Conservation (phyloP, 352 stramenopile species). For the Pythium brachiatum region DNA sequence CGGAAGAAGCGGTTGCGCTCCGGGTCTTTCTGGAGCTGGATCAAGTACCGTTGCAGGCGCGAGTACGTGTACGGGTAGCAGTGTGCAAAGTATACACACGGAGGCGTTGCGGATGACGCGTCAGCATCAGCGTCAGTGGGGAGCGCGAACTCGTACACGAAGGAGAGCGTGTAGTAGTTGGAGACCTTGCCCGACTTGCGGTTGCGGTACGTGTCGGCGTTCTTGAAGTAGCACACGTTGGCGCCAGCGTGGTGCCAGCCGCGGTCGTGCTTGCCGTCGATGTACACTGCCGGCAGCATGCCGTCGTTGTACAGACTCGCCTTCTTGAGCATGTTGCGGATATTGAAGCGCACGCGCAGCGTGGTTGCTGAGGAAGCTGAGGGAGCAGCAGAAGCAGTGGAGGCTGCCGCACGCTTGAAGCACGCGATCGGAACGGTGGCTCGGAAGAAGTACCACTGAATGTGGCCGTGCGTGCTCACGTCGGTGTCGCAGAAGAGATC, state of each 20-base stretch:
- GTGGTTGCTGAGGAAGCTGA: background rate
- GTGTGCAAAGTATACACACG: constrained; percentile 74
- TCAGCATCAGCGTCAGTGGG: constrained; percentile 14
- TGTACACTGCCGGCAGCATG: constrained; percentile 80
- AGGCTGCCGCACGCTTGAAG: constrained; percentile 7
- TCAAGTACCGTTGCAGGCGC: constrained; percentile 52
- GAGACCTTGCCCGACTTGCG: constrained; percentile 41
- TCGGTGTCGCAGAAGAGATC: constrained; percentile 75
- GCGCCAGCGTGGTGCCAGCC: constrained; percentile 68
- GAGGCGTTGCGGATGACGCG: background rate
- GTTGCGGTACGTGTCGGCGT: constrained; percentile 63
- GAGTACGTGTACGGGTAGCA: constrained; percentile 88
- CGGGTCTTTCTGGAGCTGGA: constrained; percentile 53
- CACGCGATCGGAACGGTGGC: constrained; percentile 26
- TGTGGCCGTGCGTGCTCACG: constrained; percentile 68
- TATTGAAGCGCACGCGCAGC: constrained; percentile 69
- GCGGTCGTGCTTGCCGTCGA: constrained; percentile 25
- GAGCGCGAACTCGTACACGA: constrained; percentile 61
- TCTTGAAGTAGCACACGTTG: constrained; percentile 87
- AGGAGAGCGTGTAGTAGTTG: constrained; percentile 76
- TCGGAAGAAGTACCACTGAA: constrained; percentile 91
- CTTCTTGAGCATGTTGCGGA: constrained; percentile 86
- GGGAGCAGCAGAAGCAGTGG: background rate
- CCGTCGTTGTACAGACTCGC: constrained; percentile 85
- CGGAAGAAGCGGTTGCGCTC: constrained; percentile 45